phyloP scores from a whole-genome alignment of 208 protist genomes.

The Leishmania gerbilli region DNA sequence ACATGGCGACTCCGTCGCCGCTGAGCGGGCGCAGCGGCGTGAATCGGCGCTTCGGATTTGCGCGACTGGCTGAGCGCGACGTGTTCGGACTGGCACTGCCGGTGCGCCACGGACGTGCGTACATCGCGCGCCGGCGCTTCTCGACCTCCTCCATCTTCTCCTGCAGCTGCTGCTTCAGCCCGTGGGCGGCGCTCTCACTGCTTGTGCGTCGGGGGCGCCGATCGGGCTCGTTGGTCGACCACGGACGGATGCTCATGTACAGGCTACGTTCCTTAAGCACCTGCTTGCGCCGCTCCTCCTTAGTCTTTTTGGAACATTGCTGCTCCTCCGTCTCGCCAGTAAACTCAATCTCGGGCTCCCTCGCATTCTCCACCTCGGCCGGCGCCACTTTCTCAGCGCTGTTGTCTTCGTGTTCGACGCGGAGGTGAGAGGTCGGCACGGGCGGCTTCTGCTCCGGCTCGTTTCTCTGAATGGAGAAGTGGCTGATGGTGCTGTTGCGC shows the following conservation, averaged over 20 bases:
- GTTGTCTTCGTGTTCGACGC: not conserved
- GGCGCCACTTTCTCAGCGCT: not conserved
- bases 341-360: not conserved
- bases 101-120: constrained; percentile 35
- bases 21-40: constrained; percentile 1
- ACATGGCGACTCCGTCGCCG: not conserved
- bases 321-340: constrained; percentile 13
- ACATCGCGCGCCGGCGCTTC: constrained; percentile 19
- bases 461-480: constrained; percentile 21
- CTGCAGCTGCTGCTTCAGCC: constrained; percentile 7
- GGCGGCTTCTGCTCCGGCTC: constrained; percentile 7
- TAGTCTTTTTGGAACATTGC: constrained; percentile 5
- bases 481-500: constrained; percentile 21
- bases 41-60: not conserved
- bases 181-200: constrained; percentile 23
- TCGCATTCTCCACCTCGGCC: not conserved
- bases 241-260: constrained; percentile 26
- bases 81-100: constrained; percentile 12
- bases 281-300: constrained; percentile 21
- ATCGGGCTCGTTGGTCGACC: constrained; percentile 19
- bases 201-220: constrained; percentile 28
- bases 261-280: constrained; percentile 17
- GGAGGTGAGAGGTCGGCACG: not conserved
- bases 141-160: not conserved
- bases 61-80: not conserved